Conservation (phyloP, 768 basidiomycete genomes). For the Daedalea quercina region DNA sequence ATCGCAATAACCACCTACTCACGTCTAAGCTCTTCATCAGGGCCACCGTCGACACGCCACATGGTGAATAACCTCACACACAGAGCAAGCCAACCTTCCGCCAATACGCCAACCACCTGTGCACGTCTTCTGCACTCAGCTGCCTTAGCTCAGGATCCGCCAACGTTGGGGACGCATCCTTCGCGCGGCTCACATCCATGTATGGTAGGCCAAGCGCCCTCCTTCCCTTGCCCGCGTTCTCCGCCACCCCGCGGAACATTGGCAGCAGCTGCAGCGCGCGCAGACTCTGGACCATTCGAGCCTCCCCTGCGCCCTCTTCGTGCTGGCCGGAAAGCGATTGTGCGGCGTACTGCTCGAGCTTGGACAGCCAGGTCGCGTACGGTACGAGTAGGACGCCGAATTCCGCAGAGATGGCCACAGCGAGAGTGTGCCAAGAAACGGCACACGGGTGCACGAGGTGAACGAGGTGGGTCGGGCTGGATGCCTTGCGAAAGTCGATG, state of each 20-base stretch:
- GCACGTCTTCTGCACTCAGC: background rate
- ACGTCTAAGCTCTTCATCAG: no score
- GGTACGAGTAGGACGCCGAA: slow-evolving; percentile 20
- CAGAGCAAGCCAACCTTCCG: background rate
- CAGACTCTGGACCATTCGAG: background rate
- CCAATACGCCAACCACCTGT: background rate
- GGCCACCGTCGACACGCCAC: no score
- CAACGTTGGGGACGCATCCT: background rate
- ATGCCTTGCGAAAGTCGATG: slow-evolving; percentile 17
- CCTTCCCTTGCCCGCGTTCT: background rate
- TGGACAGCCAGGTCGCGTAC: slow-evolving; percentile 20
- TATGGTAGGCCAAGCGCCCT: background rate
- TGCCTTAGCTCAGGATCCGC: background rate
- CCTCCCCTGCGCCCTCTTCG: background rate
- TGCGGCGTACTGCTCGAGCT: background rate
- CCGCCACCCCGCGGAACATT: background rate
- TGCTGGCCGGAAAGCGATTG: no score
- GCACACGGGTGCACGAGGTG: slow-evolving; percentile 36
- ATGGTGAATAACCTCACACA: no score
- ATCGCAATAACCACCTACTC: no score
- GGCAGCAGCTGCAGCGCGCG: background rate
- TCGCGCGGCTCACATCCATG: background rate
- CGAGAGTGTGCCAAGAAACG: slow-evolving; percentile 21
- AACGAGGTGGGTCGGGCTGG: slow-evolving; percentile 17
- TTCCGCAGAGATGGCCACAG: slow-evolving; percentile 7